Conservation (phyloP, 2,329 filamentous ascomycete species). For the Aspergillus eucalypticola region DNA sequence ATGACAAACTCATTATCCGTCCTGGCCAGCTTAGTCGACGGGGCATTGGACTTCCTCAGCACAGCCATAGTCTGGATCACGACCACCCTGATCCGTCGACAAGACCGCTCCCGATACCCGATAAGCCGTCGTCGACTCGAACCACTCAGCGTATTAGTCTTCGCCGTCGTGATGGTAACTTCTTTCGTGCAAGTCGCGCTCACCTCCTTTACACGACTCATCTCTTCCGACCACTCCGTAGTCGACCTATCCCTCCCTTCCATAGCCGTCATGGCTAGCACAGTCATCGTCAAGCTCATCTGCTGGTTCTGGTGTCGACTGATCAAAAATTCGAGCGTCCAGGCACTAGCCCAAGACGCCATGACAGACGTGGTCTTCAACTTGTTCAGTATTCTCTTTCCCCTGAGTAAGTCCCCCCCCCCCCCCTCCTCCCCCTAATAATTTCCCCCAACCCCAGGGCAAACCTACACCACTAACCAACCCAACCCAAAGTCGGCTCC, state of each 20-base stretch:
- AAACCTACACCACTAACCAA: neutral
- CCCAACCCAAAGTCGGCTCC: constrained; percentile 32
- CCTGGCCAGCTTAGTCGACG: constrained; percentile 66
- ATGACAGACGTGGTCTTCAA: constrained; percentile 87
- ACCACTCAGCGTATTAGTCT: constrained; percentile 66
- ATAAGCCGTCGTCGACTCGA: constrained; percentile 64
- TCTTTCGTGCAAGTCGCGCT: constrained; percentile 64
- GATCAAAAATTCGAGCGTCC: constrained; percentile 82
- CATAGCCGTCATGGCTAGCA: constrained; percentile 76
- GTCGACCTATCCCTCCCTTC: constrained; percentile 73
- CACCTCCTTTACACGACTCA: constrained; percentile 59
- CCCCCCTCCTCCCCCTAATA: no score
- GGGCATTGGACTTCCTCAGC: constrained; percentile 66
- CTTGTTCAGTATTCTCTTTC: constrained; percentile 83
- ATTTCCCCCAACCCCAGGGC: neutral
- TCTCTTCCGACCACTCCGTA: constrained; percentile 62
- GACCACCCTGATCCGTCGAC: constrained; percentile 58
- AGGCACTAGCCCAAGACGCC: constrained; percentile 70
- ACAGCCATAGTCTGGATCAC: constrained; percentile 65
- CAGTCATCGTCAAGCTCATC: constrained; percentile 76
- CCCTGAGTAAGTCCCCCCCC: constrained; percentile 57
- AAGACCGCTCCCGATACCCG: constrained; percentile 64
- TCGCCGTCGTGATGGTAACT: constrained; percentile 67
- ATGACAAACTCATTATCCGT: constrained; percentile 69
- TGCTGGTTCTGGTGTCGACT: constrained; percentile 88